Evolutionary conservation across 2,329 filamentous ascomycete genomes (phyloP), one percentile per base, ranked within the genome.

Genomic region (Clarireedia homoeocarpa): DNA sequence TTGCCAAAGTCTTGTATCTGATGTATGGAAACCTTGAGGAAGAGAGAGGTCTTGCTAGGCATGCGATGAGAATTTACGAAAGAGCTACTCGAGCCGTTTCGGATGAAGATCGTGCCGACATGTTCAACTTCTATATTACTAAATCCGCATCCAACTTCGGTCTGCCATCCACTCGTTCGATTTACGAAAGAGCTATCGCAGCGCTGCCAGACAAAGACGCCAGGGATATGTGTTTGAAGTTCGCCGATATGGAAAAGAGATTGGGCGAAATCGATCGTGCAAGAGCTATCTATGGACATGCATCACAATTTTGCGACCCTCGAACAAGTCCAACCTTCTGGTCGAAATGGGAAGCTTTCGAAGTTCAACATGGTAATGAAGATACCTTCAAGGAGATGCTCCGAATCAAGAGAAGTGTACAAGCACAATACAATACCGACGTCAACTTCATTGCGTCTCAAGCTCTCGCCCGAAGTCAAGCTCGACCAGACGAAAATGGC

Each of bases 371-470:
- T 69, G 94, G 94, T 62, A 99, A 99, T 73, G 95, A 99, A 71
- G 94, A 99, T 71, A 99, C 95, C 0, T 99, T 95, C 79, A 96
- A 96, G 76, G 94, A 99, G 71, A 99, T 99, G 94, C 78, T 97
- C 60, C 86, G 94, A 30, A 91, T 99, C 77, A 99, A 97, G 79
- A 80, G 94, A 70, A 96, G 90, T 72, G 94, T 99, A 12, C 91
- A 96, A 72, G 92, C 94, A 53, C 89, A 96, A 74, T 99, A 95
- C 78, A 97, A 97, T 69, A 99, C 95, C 46, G 94, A 99, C 68
- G 92, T 99, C 77, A 95, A 91, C 71, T 99, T 96, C 69, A 96
- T 99, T 71, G 94, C 94, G 9, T 95, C 90, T 5, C 94, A 99
- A 71, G 94, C 94, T 26, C 78, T 99, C 63, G 91, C 91, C 23